These are phyloP conservation scores for Xylaria sp. DNA, from an alignment of 2,329 filamentous ascomycete species.

Conservation along the genomic window DNA sequence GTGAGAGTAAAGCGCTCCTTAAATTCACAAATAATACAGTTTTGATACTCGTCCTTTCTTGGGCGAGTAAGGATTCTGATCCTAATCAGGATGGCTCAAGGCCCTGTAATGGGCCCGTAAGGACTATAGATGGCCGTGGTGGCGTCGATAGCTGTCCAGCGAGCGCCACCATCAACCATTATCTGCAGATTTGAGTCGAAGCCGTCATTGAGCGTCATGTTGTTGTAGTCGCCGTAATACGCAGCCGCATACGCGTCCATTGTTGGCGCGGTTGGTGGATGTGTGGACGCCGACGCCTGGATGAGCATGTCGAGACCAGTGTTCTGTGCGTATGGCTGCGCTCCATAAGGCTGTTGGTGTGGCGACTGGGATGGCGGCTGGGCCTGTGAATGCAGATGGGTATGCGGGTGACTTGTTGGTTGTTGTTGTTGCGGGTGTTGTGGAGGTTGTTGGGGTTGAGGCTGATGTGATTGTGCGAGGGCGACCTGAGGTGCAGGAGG, in stretches of 20 bases:
- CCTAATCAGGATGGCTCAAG: constrained; percentile 13
- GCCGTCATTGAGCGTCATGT: constrained; percentile 55
- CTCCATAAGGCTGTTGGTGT: constrained; percentile 36
- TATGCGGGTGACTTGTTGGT: constrained; percentile 39
- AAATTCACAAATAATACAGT: not conserved
- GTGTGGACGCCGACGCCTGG: constrained; percentile 51
- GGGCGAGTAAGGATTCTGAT: not conserved
- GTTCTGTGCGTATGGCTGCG: constrained; percentile 43
- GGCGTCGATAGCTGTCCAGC: constrained; percentile 45
- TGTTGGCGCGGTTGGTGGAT: constrained; percentile 47
- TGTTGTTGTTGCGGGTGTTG: constrained; percentile 41
- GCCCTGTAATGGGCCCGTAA: constrained; percentile 39
- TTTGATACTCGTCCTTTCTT: not conserved
- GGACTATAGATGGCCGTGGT: constrained; percentile 45
- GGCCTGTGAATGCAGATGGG: constrained; percentile 38
- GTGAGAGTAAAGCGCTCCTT: not conserved
- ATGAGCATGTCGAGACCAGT: constrained; percentile 57
- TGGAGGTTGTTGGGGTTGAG: constrained; percentile 34
- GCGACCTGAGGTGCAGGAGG: constrained; percentile 36
- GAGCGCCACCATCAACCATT: constrained; percentile 55
- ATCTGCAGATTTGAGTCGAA: constrained; percentile 60
- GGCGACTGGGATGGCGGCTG: constrained; percentile 40
- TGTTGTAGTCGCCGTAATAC: constrained; percentile 45
- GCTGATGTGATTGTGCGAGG: constrained; percentile 38
- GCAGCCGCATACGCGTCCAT: constrained; percentile 40